These are phyloP conservation scores for Sporothrix globosa DNA, from an alignment of 2,329 filamentous ascomycete genomes.

Conservation along the genomic window DNA sequence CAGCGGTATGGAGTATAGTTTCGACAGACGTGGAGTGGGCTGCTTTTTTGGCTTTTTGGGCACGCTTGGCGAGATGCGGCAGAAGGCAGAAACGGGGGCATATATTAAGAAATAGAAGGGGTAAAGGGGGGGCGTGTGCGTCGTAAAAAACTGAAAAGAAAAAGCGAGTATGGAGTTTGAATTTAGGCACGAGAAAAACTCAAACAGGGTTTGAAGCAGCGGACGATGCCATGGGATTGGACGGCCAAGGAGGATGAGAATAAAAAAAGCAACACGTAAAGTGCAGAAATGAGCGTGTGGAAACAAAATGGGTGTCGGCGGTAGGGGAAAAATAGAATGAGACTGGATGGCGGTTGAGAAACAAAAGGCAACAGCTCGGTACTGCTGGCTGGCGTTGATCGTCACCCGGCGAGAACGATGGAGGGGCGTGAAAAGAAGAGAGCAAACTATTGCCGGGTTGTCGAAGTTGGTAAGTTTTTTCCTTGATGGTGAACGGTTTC, in stretches of 20 bases:
- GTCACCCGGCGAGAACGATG: conserved; percentile 1
- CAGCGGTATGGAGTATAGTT: conserved; percentile 6
- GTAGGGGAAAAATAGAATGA: conserved; percentile 11
- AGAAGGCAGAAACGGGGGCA: conserved; percentile 2
- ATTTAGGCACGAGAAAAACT: conserved; percentile 33
- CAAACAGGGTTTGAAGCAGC: conserved; percentile 29
- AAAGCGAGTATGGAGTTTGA: conserved; percentile 6
- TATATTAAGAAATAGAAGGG: conserved; percentile 23
- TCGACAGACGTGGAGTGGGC: conserved; percentile 13
- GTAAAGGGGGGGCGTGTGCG: conserved; percentile 5
- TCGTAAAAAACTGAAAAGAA: not conserved
- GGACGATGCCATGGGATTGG: conserved; percentile 29
- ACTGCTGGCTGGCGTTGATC: conserved; percentile 15
- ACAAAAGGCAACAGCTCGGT: conserved; percentile 22
- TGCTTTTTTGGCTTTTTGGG: conserved; percentile 2
- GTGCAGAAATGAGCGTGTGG: conserved; percentile 4
- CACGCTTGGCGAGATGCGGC: conserved; percentile 25
- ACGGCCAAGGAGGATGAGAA: conserved; percentile 21
- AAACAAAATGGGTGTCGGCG: conserved; percentile 13
- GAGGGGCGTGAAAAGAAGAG: conserved; percentile 1
- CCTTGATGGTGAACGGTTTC: not conserved
- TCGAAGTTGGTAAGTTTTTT: not conserved
- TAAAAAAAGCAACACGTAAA: conserved; percentile 29
- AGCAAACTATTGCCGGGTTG: conserved; percentile 16
- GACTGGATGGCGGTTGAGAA: not conserved